Base-by-base conservation (phyloP, 768 basidiomycete genomes). In the Suillus hirtellus region DNA sequence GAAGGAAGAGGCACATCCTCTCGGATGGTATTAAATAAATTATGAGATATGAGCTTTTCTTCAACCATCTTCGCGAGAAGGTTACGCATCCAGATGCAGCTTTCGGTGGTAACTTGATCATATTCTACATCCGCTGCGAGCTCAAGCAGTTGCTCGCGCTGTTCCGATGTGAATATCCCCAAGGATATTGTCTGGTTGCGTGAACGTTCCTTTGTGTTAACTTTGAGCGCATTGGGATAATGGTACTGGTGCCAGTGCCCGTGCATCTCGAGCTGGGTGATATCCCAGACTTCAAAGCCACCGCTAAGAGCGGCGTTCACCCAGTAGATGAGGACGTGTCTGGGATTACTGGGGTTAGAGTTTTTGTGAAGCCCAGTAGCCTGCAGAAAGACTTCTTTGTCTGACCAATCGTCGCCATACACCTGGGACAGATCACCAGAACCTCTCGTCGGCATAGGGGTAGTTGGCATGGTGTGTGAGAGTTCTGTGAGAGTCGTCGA, bases 221-320 rank as follows among this genome's bases (percentile, higher is more conserved):
- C 66, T 34, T 71, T 72, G 62, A 73, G 67, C 47, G 74, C 19
- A 40, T 73, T 72, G 8, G 73, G 73, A 14, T 73, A 75, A 40
- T 71, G 64, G 60, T 74, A 73, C 24, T 60, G 65, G 61, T 63
- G 46, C 24, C 59, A 17, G 31, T 54, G 34, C 50, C 65, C 66
- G 5, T 54, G 69, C 4, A 52, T 50, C 31, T 66, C 63, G 43
- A 74, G 69, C 17, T 72, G 72, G 15, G 70, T 65, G 64, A 69
- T 72, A 6, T 72, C 73, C 69, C 72, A 74, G 3, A 72, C 67
- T 40, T 72, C 65, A 17, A 66, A 66, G 15, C 71, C 69, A 24
- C 70, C 69, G 47, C 7, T 12, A 44, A 72, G 72, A 49, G 62
- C 55, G 14, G 46, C 60, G 65, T 72, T 72, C 56, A 69, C 67